Conservation (phyloP, 106 monocot species). For the Iris macrosiphon region DNA sequence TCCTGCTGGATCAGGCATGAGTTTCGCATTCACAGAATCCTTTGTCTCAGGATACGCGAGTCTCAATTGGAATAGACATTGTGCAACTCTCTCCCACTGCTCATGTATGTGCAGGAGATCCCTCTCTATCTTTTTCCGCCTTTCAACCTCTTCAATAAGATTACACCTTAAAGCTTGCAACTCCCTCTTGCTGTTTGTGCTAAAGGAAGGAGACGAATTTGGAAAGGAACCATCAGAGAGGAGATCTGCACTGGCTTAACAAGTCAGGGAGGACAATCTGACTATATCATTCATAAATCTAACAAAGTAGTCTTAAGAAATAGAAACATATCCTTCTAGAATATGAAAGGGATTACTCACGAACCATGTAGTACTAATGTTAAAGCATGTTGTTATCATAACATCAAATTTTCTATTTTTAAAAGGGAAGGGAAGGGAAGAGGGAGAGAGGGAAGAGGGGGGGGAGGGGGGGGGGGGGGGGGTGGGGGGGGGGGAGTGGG, state of each 20-base stretch:
- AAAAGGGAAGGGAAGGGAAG: too few relatives aligned
- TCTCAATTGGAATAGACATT: constrained; percentile 14
- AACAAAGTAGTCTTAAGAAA: too few relatives aligned
- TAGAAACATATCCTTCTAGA: too few relatives aligned
- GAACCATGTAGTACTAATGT: too few relatives aligned
- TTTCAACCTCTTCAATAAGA: constrained; percentile 26
- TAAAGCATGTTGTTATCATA: too few relatives aligned
- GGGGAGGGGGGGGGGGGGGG: too few relatives aligned
- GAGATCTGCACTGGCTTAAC: constrained; percentile 40
- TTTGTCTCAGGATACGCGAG: constrained; percentile 1
- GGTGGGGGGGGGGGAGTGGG: too few relatives aligned
- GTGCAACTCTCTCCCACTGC: constrained; percentile 18
- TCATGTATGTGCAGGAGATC: constrained; percentile 17
- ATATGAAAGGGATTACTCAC: too few relatives aligned
- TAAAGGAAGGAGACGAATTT: constrained; percentile 18
- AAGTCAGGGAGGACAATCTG: not conserved
- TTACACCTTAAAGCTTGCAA: constrained; percentile 21
- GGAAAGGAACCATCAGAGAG: constrained; percentile 40
- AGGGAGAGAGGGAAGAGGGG: too few relatives aligned
- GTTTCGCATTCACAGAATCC: constrained; percentile 3
- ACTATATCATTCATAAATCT: too few relatives aligned
- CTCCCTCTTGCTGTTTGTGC: constrained; percentile 21
- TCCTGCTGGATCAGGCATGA: constrained; percentile 19
- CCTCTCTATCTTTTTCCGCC: constrained; percentile 18
- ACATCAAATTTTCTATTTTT: too few relatives aligned